Evolutionary conservation across 768 basidiomycete genomes (phyloP).

Genomic region (Agrocybe praecox): DNA sequence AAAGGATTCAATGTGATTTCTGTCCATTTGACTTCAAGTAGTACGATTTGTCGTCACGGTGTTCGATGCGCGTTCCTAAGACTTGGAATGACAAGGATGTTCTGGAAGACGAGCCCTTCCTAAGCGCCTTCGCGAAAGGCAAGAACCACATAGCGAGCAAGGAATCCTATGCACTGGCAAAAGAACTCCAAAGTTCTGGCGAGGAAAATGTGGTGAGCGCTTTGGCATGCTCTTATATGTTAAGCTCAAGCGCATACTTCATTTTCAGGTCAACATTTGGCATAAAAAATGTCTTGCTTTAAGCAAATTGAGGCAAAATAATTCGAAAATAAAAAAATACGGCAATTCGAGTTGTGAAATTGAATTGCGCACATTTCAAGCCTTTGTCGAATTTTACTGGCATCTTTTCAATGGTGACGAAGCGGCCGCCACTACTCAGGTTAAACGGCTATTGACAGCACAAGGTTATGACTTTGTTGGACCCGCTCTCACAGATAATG

Average conservation of each 20-base stretch:
- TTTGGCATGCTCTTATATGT: no score
- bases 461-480: not conserved
- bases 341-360: not conserved
- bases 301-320: no score
- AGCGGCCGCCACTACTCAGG: not conserved
- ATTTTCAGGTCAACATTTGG: no score
- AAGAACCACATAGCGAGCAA: not conserved
- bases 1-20: not conserved
- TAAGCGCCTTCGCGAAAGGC: not conserved
- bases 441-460: not conserved
- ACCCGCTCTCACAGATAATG: not conserved
- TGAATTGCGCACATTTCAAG: not conserved
- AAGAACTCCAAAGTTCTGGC: no score
- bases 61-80: slow-evolving; percentile 20
- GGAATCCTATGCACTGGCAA: no score
- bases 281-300: no score
- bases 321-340: no score
- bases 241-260: no score
- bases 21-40: not conserved
- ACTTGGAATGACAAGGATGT: slow-evolving; percentile 25
- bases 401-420: not conserved
- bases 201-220: no score
- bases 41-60: not conserved
- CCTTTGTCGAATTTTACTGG: not conserved
- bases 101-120: slow-evolving; percentile 23